Base-by-base conservation (phyloP, 2,329 filamentous ascomycete genomes). In the Coniochaeta sp. region DNA sequence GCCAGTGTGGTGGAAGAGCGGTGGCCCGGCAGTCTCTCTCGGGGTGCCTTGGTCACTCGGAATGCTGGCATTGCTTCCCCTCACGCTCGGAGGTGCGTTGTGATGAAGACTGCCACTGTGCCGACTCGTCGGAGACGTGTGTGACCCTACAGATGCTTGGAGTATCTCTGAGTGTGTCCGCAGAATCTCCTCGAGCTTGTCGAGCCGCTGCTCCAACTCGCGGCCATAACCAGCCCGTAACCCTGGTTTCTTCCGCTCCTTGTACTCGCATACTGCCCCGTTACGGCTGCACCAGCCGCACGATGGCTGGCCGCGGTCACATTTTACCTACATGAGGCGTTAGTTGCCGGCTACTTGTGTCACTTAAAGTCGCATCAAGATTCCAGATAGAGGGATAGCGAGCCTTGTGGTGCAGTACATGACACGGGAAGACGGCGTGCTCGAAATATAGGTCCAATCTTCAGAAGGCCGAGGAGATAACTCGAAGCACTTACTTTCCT, bases 281-380 rank as follows among this genome's bases (percentile, higher is more conserved):
- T 89, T 88, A 61, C 84, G 83, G 64, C 75, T 83, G 66, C 86
- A 88, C 86, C 86, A 88, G 57, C 86, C 85, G 67, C 86, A 89
- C 6, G 85, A 84, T 1, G 89, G 89, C 67, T 91, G 88, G 5
- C 86, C 87, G 38, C 90, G 84, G 73, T 93, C 89, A 73, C 88
- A 90, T 80, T 89, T 89, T 30, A 89, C 86, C 85, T 87, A 66
- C 30, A 36, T 52, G 10, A 24, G 50, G 7, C 12, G 14, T 63
- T 34, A 65, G 60, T 59, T 2, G 57, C 42, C 24, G 60, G 19
- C 32, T 56, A 30, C 14, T 42, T n/a, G 5, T 52, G 26, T 28
- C 24, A 52, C 42, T 47, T 4, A 47, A 24, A 52, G 22, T n/a
- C 14, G 24, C 24, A 30, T n/a, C 10, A 14, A n/a, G 2, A n/a